Evolutionary conservation across 306 rosid species (phyloP).

Genomic region (Trichosanthes truncata): DNA sequence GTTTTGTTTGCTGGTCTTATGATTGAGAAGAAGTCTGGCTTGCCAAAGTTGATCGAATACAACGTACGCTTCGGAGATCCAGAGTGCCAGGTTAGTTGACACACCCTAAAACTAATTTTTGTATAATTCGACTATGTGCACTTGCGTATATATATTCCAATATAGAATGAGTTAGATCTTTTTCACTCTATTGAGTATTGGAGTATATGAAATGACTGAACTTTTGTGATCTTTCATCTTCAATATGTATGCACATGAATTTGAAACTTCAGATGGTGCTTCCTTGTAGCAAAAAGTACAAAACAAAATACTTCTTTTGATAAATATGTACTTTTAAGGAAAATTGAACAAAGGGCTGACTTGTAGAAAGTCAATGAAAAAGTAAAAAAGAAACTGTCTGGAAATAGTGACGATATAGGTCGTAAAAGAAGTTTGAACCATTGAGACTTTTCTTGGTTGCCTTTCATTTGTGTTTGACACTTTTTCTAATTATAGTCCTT

Average conservation of each 20-base stretch:
- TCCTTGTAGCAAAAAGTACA: neutral
- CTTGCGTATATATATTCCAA: neutral
- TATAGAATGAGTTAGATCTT: neutral
- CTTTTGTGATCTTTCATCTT: neutral
- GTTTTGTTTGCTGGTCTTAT: conserved; percentile 90
- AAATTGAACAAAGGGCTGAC: neutral
- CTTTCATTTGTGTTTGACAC: neutral
- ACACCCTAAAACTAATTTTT: neutral
- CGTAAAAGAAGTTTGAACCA: neutral
- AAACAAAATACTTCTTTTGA: neutral
- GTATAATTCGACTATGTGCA: neutral
- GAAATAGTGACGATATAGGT: neutral
- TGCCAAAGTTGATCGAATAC: conserved; percentile 89
- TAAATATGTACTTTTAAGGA: neutral
- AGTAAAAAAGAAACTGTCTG: neutral
- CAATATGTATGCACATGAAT: neutral
- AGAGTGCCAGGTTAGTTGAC: conserved; percentile 79
- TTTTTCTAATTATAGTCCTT: neutral
- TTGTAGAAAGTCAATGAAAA: neutral
- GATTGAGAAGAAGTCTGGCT: conserved; percentile 90
- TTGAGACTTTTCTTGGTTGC: neutral
- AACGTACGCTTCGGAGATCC: conserved; percentile 99
- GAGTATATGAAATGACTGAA: neutral
- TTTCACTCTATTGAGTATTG: neutral
- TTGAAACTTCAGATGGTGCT: neutral